Percentiles rank a stretch among this genome's conserved stretches.
Evolutionary conservation across 768 basidiomycete species (phyloP).

Genomic region (Suillus subaureus): DNA sequence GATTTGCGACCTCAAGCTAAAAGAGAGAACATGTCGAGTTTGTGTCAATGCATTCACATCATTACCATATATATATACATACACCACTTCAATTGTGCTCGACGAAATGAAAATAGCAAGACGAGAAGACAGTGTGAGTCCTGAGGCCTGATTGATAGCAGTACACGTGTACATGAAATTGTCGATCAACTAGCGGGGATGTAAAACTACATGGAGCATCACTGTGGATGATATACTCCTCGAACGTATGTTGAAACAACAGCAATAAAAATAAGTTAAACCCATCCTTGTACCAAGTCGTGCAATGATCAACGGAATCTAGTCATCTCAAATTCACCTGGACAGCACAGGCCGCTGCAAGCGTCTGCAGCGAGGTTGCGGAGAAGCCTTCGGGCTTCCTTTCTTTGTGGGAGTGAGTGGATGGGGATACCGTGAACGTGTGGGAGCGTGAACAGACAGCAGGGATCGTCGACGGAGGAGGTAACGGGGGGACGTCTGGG

Average conservation of each 20-base stretch:
- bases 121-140: neutral
- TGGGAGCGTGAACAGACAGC: slow-evolving; percentile 16
- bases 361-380: slow-evolving; percentile 16
- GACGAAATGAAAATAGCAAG: neutral
- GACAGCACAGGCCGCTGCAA: slow-evolving; percentile 5
- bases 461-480: slow-evolving; percentile 32
- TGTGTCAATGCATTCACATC: too few relatives aligned
- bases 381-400: slow-evolving; percentile 14
- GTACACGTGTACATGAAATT: neutral
- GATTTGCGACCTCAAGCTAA: too few relatives aligned
- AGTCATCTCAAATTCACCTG: slow-evolving; percentile 5
- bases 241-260: slow-evolving; percentile 27
- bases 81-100: neutral
- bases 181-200: neutral
- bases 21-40: too few relatives aligned
- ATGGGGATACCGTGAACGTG: slow-evolving; percentile 23
- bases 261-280: slow-evolving; percentile 33
- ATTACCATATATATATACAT: too few relatives aligned
- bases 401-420: slow-evolving; percentile 17
- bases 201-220: slow-evolving; percentile 9
- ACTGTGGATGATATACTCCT: slow-evolving; percentile 1
- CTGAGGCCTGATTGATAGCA: neutral
- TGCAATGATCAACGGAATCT: neutral
- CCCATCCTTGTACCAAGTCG: neutral
- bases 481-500: slow-evolving; percentile 20